Conservation (phyloP, 78 protist species). For the Cyanophora paradoxa region DNA sequence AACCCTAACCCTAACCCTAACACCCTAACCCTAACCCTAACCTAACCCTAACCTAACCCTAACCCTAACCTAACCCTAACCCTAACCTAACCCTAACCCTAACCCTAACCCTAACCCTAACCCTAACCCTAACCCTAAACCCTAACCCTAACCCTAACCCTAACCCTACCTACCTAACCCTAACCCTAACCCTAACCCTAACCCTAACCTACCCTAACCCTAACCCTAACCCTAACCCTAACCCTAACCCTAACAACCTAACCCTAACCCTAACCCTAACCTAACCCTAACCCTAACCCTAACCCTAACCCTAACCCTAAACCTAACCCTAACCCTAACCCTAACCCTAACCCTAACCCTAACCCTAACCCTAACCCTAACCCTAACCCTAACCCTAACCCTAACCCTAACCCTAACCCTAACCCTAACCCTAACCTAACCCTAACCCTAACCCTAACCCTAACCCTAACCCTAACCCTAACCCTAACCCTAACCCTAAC, state of each 20-base stretch:
- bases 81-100: too few relatives aligned
- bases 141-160: conserved; percentile 12
- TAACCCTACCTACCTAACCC: neutral
- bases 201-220: too few relatives aligned
- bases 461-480: neutral
- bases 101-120: conserved; percentile 10
- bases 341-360: conserved; percentile 11
- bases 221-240: conserved; percentile 12
- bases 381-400: conserved; percentile 12
- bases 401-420: conserved; percentile 10
- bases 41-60: too few relatives aligned
- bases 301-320: conserved; percentile 10
- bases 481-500: too few relatives aligned
- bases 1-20: too few relatives aligned
- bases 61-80: too few relatives aligned
- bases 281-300: conserved; percentile 11
- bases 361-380: conserved; percentile 10
- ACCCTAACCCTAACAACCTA: too few relatives aligned
- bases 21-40: too few relatives aligned
- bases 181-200: too few relatives aligned
- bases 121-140: conserved; percentile 11
- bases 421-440: too few relatives aligned
- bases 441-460: too few relatives aligned
- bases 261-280: too few relatives aligned
- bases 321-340: conserved; percentile 9